Evolutionary conservation across 352 stramenopile genomes (phyloP).

Genomic region (Peronosclerospora sorghi): DNA sequence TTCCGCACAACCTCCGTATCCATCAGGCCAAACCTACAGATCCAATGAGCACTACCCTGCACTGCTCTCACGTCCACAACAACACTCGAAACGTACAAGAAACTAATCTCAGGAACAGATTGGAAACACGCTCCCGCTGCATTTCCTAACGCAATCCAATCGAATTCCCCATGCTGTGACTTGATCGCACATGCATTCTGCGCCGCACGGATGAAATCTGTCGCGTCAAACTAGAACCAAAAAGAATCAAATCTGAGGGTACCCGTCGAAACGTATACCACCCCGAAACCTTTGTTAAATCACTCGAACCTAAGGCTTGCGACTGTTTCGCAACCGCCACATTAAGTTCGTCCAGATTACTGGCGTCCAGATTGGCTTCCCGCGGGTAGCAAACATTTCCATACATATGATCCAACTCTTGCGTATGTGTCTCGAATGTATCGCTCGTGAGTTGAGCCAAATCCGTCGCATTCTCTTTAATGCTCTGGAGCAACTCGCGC

Average conservation of each 20-base stretch:
- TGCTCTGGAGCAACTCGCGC: conserved; percentile 57
- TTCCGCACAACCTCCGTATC: conserved; percentile 68
- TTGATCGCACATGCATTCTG: conserved; percentile 33
- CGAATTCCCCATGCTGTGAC: conserved; percentile 27
- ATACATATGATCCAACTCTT: conserved; percentile 67
- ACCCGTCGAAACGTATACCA: neutral
- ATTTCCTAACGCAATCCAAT: conserved; percentile 51
- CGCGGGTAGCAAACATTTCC: conserved; percentile 68
- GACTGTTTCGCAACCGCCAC: conserved; percentile 64
- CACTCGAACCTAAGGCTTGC: conserved; percentile 50
- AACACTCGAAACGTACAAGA: conserved; percentile 28
- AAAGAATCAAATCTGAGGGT: neutral
- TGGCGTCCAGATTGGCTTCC: conserved; percentile 72
- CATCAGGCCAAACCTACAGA: conserved; percentile 51
- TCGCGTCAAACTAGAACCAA: conserved; percentile 38
- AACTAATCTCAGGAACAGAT: conserved; percentile 57
- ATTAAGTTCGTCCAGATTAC: conserved; percentile 77
- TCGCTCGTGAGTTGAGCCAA: conserved; percentile 51
- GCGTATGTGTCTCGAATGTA: conserved; percentile 44
- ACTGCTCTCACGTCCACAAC: neutral
- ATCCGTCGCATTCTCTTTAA: conserved; percentile 62
- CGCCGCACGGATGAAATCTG: conserved; percentile 46
- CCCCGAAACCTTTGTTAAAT: conserved; percentile 57
- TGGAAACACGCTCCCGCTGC: conserved; percentile 62
- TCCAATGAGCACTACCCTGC: neutral